Conservation (phyloP, 192 early-diverging fungal species). For the Gaertneriomyces semiglobifer region DNA sequence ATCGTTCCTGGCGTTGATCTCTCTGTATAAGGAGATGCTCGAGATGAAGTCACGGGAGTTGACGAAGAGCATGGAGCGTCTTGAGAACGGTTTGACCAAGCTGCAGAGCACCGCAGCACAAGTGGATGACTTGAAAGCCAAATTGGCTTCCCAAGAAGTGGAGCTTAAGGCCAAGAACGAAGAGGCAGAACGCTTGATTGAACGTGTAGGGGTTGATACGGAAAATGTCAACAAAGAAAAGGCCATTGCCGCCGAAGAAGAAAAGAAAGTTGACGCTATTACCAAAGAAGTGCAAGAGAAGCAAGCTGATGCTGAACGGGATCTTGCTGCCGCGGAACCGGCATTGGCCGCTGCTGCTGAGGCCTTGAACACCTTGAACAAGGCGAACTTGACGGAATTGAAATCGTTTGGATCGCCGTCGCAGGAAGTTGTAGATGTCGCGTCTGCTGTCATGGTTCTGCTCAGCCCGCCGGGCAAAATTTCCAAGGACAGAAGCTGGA, state of each 20-base stretch:
- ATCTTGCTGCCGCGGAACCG: conserved; percentile 61
- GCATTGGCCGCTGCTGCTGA: conserved; percentile 55
- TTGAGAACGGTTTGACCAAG: conserved; percentile 65
- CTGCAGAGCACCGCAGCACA: conserved; percentile 60
- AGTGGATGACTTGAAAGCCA: conserved; percentile 64
- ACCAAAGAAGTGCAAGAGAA: conserved; percentile 62
- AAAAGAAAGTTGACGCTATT: conserved; percentile 57
- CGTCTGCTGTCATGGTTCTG: conserved; percentile 62
- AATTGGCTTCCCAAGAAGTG: conserved; percentile 62
- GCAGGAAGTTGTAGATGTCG: conserved; percentile 56
- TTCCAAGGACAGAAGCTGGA: conserved; percentile 63
- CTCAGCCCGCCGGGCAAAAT: conserved; percentile 62
- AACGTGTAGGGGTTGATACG: conserved; percentile 60
- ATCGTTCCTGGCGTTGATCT: conserved; percentile 59
- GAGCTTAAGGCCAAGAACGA: conserved; percentile 66
- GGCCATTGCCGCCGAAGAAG: conserved; percentile 64
- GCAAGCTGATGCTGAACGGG: conserved; percentile 52
- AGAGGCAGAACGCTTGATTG: conserved; percentile 58
- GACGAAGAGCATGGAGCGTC: conserved; percentile 63
- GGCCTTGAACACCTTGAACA: conserved; percentile 64
- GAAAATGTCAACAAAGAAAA: conserved; percentile 67
- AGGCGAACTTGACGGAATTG: conserved; percentile 65
- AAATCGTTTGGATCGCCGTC: conserved; percentile 68
- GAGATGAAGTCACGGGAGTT: conserved; percentile 55
- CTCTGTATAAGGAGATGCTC: conserved; percentile 64